phyloP scores from a whole-genome alignment of 257 asterid species.

The Nicotiana tomentosiformis region DNA sequence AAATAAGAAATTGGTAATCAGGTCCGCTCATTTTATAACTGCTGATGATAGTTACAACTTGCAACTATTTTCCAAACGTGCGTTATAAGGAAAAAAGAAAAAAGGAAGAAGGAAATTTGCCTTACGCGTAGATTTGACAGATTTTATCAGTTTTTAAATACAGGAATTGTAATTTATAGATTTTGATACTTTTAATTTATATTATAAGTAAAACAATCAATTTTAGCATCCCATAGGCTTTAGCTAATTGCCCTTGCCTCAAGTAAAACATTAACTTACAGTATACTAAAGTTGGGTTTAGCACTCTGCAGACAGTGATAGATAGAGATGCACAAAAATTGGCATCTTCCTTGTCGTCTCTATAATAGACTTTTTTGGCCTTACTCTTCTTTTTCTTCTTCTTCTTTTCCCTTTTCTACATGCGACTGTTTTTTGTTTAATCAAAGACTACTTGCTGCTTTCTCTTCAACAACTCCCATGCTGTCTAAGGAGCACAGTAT shows the following conservation, averaged over 20 bases:
- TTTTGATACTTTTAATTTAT: background rate
- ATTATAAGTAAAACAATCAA: background rate
- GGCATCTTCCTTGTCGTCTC: constrained; percentile 15
- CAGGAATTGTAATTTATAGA: background rate
- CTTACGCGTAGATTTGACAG: background rate
- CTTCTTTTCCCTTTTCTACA: background rate
- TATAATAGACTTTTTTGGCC: background rate
- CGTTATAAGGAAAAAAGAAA: background rate
- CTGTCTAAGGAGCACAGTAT: constrained; percentile 31
- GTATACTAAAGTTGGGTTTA: constrained; percentile 3
- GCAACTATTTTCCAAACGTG: background rate
- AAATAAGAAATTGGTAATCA: background rate
- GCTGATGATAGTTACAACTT: background rate
- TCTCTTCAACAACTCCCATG: constrained; percentile 16
- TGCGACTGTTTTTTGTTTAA: background rate
- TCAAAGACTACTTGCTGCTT: background rate
- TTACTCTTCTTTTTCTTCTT: background rate
- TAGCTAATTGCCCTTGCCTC: background rate
- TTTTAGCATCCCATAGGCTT: background rate
- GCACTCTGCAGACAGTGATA: background rate
- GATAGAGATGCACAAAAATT: constrained; percentile 12
- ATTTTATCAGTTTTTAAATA: background rate
- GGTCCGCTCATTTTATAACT: background rate
- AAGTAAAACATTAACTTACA: background rate
- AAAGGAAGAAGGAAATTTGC: too few species aligned